Conservation (phyloP, 2,329 filamentous ascomycete species). For the Aspergillus fumigatiaffinis region DNA sequence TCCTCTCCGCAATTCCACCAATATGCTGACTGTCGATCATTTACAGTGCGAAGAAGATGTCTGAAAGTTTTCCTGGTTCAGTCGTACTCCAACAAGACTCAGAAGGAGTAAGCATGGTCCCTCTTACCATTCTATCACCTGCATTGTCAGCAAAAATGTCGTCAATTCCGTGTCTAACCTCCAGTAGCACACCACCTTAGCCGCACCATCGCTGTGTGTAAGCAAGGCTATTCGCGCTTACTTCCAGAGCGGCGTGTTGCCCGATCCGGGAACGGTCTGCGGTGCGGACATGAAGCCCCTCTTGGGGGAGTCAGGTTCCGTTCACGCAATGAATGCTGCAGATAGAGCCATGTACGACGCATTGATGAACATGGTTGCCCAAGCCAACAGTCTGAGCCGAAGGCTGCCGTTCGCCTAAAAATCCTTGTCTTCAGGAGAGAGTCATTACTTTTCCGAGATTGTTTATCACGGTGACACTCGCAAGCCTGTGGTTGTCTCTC, state of each 20-base stretch:
- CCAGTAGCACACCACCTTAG: conserved; percentile 29
- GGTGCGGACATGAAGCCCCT: conserved; percentile 34
- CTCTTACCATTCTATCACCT: not conserved
- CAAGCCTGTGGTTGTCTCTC: too few relatives aligned
- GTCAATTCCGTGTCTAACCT: not conserved
- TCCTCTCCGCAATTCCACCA: not conserved
- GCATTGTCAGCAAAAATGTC: not conserved
- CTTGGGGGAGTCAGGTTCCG: conserved; percentile 14
- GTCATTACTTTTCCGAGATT: not conserved
- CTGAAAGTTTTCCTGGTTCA: conserved; percentile 40
- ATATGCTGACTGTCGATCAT: conserved; percentile 1
- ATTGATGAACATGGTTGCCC: conserved; percentile 5
- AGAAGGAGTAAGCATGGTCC: conserved; percentile 33
- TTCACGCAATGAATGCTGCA: conserved; percentile 5
- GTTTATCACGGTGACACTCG: not conserved
- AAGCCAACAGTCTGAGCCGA: not conserved
- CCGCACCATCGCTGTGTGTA: conserved; percentile 36
- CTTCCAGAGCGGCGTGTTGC: conserved; percentile 41
- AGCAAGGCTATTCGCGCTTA: conserved; percentile 35
- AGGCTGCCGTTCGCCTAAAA: not conserved
- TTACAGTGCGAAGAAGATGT: conserved; percentile 35
- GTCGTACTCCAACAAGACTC: conserved; percentile 44
- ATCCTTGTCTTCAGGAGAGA: not conserved
- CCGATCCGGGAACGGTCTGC: conserved; percentile 33
- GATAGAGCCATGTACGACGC: conserved; percentile 15